phyloP scores from a whole-genome alignment of 306 rosid species.

The Trifolium fragiferum region DNA sequence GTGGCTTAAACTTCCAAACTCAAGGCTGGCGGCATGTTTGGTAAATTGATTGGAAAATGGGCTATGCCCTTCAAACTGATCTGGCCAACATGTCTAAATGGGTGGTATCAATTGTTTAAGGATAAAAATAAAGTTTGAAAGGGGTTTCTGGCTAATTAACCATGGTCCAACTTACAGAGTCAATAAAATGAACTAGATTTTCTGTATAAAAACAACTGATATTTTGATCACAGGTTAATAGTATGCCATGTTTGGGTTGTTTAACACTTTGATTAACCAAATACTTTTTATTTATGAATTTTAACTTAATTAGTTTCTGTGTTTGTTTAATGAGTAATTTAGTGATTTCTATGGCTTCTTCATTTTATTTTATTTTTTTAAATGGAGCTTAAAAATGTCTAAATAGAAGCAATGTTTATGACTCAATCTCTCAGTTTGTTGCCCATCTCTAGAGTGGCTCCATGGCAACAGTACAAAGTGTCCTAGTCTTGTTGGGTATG shows the following conservation, averaged over 20 bases:
- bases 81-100: not conserved
- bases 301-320: slow-evolving; percentile 10
- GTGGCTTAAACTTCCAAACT: slow-evolving; percentile 16
- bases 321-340: not conserved
- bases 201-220: slow-evolving; percentile 21
- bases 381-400: not conserved
- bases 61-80: slow-evolving; percentile 3
- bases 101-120: not conserved
- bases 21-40: not conserved
- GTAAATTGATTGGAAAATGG: slow-evolving; percentile 14
- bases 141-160: not conserved
- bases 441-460: slow-evolving; percentile 16
- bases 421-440: not conserved
- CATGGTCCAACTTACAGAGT: not conserved
- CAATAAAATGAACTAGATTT: not conserved
- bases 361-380: not conserved
- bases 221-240: not conserved
- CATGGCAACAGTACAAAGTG: not conserved
- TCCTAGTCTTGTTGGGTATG: not conserved
- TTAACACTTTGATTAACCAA: slow-evolving; percentile 3
- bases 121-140: not conserved
- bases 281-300: not conserved
- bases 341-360: slow-evolving; percentile 2
- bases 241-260: not conserved
- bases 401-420: not conserved